A percentile compares a stretch with the other conserved stretches of the same genome.
These are phyloP conservation scores for Rubia tinctorum DNA, from an alignment of 305 asterid species.

Conservation along the genomic window DNA sequence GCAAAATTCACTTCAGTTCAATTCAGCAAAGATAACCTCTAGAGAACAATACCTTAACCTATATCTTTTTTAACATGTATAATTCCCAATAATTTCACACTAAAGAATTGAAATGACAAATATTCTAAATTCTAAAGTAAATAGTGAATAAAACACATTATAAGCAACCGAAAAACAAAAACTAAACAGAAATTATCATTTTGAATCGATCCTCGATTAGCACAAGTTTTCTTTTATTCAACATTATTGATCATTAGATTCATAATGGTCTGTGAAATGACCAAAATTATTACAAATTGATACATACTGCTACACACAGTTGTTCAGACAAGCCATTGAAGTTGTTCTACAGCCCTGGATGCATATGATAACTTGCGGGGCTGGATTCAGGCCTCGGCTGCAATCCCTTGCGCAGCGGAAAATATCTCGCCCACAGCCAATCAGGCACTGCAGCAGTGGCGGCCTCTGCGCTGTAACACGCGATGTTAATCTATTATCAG, in stretches of 20 bases:
- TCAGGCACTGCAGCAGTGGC: neutral
- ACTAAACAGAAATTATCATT: too few species aligned
- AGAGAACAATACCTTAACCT: too few species aligned
- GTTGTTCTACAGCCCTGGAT: constrained; percentile 1
- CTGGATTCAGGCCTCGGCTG: neutral
- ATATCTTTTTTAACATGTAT: too few species aligned
- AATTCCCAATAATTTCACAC: too few species aligned
- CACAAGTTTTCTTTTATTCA: neutral
- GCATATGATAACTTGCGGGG: neutral
- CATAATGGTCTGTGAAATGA: neutral
- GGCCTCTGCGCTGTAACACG: neutral
- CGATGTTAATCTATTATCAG: neutral
- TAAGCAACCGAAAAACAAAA: too few species aligned
- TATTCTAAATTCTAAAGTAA: too few species aligned
- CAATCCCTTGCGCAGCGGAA: neutral
- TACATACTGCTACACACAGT: neutral
- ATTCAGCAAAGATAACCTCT: too few species aligned
- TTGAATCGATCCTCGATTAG: neutral
- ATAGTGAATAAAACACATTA: too few species aligned
- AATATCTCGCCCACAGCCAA: neutral
- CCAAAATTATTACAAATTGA: neutral
- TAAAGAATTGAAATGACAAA: too few species aligned
- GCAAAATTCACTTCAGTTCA: too few species aligned
- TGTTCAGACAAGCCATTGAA: neutral
- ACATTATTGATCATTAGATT: neutral